phyloP scores from a whole-genome alignment of 1,284 basidiomycete species.

The Ceratobasidium sp. region DNA sequence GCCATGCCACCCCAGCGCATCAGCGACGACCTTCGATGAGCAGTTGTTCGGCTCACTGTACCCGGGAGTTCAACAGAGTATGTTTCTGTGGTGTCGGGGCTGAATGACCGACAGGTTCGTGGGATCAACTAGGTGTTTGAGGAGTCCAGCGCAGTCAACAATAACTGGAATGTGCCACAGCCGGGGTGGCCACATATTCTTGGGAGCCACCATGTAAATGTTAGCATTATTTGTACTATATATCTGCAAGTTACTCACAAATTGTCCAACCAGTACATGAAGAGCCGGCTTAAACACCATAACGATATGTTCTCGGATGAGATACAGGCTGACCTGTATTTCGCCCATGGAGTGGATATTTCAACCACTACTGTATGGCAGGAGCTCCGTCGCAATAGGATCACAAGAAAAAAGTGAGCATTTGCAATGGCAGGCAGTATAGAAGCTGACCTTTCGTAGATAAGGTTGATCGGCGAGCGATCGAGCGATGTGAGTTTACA shows the following conservation, averaged over 20 bases:
- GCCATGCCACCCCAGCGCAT: constrained; percentile 1
- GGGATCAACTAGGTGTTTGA: neutral
- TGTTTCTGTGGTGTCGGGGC: neutral
- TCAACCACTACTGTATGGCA: constrained; percentile 50
- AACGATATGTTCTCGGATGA: constrained; percentile 7
- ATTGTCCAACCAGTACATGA: neutral
- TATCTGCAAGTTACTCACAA: neutral
- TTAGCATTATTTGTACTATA: neutral
- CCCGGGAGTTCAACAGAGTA: neutral
- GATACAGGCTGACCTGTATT: neutral
- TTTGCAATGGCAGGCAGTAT: neutral
- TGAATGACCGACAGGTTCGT: constrained; percentile 2
- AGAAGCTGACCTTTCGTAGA: neutral
- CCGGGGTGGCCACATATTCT: constrained; percentile 6
- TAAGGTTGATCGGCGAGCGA: neutral
- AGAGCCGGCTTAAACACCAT: neutral
- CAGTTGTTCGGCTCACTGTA: neutral
- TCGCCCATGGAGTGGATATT: neutral
- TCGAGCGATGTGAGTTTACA: constrained; percentile 37
- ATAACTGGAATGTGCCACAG: neutral
- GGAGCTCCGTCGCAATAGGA: constrained; percentile 48
- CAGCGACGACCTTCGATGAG: constrained; percentile 15
- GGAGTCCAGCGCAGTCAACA: neutral
- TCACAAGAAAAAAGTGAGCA: constrained; percentile 53
- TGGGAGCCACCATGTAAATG: neutral